phyloP scores from a whole-genome alignment of 805 yeast genomes.

The Candida loeiensis region DNA sequence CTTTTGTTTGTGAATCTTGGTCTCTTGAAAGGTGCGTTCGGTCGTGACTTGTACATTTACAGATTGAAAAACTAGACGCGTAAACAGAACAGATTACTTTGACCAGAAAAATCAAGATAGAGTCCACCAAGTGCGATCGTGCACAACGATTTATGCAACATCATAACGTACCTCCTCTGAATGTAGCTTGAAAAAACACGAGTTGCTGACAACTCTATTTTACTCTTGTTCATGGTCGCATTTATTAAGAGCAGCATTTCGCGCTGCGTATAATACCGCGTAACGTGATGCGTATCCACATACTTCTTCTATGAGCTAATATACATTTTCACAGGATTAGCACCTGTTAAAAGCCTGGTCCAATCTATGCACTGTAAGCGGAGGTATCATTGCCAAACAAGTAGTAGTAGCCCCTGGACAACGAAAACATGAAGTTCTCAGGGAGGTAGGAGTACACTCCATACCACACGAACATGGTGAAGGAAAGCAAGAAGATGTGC shows the following conservation, averaged over 20 bases:
- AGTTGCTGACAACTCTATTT: no score
- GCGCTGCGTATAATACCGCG: no score
- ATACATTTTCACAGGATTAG: no score
- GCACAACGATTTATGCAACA: no score
- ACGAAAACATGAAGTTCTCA: constrained; percentile 25
- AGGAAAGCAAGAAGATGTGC: constrained; percentile 21
- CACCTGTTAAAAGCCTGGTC: no score
- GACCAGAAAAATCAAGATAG: neutral
- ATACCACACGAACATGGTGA: constrained; percentile 23
- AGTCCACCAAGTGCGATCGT: neutral
- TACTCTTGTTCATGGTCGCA: no score
- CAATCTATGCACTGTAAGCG: no score
- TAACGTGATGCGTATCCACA: neutral
- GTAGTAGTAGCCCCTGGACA: constrained; percentile 34
- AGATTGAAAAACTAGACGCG: neutral
- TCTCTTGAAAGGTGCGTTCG: constrained; percentile 51
- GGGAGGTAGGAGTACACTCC: constrained; percentile 27
- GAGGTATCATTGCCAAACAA: constrained; percentile 26
- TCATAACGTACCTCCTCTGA: no score
- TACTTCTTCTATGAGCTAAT: neutral
- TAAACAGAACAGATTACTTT: neutral
- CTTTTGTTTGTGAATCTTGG: constrained; percentile 31
- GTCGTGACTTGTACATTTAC: constrained; percentile 17
- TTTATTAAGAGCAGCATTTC: no score
- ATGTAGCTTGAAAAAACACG: no score